These are phyloP conservation scores for Plantago ovata DNA, from an alignment of 257 asterid genomes.

Conservation along the genomic window DNA sequence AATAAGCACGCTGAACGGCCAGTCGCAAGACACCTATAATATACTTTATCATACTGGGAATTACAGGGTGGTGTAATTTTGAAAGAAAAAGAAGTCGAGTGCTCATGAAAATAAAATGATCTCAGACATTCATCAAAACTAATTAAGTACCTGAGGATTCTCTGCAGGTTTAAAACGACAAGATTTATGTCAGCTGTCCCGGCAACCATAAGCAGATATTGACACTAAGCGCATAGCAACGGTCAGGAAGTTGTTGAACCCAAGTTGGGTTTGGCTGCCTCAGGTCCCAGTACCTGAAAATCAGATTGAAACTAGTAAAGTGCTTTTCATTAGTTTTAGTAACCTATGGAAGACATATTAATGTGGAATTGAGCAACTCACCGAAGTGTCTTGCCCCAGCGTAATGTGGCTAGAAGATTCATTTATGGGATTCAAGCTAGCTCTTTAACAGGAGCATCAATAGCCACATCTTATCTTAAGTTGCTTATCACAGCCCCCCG, in stretches of 20 bases:
- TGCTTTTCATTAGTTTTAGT: neutral
- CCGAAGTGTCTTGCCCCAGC: conserved; percentile 98
- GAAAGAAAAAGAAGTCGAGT: conserved; percentile 8
- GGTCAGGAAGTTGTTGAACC: conserved; percentile 92
- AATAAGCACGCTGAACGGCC: too few relatives aligned
- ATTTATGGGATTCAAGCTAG: conserved; percentile 92
- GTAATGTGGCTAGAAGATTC: conserved; percentile 81
- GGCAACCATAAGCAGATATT: conserved; percentile 90
- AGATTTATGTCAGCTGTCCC: conserved; percentile 93
- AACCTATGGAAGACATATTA: conserved; percentile 10
- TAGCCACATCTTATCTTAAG: conserved; percentile 98
- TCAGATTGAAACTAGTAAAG: too few relatives aligned
- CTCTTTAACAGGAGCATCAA: conserved; percentile 85
- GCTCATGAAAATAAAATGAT: neutral
- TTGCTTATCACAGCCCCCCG: conserved; percentile 99
- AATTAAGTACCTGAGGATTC: conserved; percentile 88
- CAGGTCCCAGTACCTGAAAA: conserved; percentile 86
- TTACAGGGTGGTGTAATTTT: neutral
- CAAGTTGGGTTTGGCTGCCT: conserved; percentile 88
- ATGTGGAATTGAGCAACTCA: conserved; percentile 21
- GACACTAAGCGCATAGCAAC: conserved; percentile 87
- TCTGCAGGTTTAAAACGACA: conserved; percentile 81
- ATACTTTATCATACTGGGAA: too few relatives aligned
- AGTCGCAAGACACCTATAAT: too few relatives aligned
- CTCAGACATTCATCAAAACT: conserved; percentile 4